phyloP scores from a whole-genome alignment of 2,329 filamentous ascomycete species.

The Diplodia corticola region DNA sequence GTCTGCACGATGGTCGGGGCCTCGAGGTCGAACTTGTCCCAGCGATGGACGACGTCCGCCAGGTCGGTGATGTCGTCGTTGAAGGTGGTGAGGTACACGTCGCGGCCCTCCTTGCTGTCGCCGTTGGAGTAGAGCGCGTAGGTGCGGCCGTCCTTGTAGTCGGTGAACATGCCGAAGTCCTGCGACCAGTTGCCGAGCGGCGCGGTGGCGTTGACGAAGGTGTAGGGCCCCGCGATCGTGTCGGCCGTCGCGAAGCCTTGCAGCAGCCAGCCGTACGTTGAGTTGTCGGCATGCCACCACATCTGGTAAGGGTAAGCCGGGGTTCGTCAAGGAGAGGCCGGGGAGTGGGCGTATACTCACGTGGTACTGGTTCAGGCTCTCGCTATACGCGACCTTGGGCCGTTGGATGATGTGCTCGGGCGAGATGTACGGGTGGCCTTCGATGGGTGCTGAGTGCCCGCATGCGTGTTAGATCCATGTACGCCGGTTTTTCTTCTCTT shows the following conservation, averaged over 20 bases:
- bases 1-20: slow-evolving; percentile 63
- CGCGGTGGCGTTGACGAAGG: slow-evolving; percentile 54
- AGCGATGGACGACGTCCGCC: slow-evolving; percentile 55
- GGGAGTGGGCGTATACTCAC: slow-evolving; percentile 36
- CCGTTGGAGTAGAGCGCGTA: slow-evolving; percentile 63
- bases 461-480: background rate
- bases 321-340: background rate
- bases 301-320: slow-evolving; percentile 38
- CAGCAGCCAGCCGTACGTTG: slow-evolving; percentile 56
- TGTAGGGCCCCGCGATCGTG: slow-evolving; percentile 56
- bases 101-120: slow-evolving; percentile 55
- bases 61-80: slow-evolving; percentile 55
- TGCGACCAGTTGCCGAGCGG: slow-evolving; percentile 65
- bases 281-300: slow-evolving; percentile 64
- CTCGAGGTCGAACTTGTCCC: slow-evolving; percentile 61
- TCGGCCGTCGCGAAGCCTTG: slow-evolving; percentile 59
- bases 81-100: slow-evolving; percentile 58
- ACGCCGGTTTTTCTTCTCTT: background rate
- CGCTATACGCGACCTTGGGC: slow-evolving; percentile 62
- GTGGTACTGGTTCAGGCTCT: slow-evolving; percentile 57
- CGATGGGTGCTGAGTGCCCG: slow-evolving; percentile 46
- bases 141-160: slow-evolving; percentile 57
- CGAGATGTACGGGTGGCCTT: slow-evolving; percentile 57
- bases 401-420: slow-evolving; percentile 60
- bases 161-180: slow-evolving; percentile 62